These are phyloP conservation scores for Murraya paniculata DNA, from an alignment of 345 rosid genomes.

Conservation along the genomic window DNA sequence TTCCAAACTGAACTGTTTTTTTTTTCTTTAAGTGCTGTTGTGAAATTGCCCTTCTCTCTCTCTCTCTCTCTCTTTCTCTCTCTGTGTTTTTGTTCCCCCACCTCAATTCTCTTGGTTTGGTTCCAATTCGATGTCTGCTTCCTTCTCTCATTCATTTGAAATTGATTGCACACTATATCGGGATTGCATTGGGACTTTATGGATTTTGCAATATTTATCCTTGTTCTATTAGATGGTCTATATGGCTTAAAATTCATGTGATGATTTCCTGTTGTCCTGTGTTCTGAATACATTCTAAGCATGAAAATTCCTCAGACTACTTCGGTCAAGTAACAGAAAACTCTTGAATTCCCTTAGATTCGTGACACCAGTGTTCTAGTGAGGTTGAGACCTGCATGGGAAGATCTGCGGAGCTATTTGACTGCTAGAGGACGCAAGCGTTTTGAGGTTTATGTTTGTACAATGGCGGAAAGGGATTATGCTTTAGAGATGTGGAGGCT, in stretches of 20 bases:
- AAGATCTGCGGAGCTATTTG: slow-evolving; percentile 87
- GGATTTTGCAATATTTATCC: background rate
- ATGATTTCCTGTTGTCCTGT: background rate
- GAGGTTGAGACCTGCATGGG: slow-evolving; percentile 99
- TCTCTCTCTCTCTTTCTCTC: background rate
- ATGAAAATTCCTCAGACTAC: slow-evolving; percentile 18
- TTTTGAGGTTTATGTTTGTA: slow-evolving; percentile 99
- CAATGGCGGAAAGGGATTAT: slow-evolving; percentile 99
- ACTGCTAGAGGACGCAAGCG: slow-evolving; percentile 97
- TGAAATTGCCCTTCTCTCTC: background rate
- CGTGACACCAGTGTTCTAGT: slow-evolving; percentile 99
- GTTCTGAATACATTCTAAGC: background rate
- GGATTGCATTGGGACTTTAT: background rate
- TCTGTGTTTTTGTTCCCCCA: background rate
- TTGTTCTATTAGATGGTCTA: background rate
- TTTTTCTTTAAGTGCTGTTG: background rate
- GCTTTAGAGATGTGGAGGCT: slow-evolving; percentile 99
- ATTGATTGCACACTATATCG: background rate
- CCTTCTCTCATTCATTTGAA: background rate
- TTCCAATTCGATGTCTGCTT: background rate
- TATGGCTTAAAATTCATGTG: background rate
- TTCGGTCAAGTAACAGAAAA: slow-evolving; percentile 3
- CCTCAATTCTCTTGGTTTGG: background rate
- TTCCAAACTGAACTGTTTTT: background rate
- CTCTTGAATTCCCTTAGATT: slow-evolving; percentile 41